Conservation (phyloP, 441 rosid genomes). For the Erodium texanum region DNA sequence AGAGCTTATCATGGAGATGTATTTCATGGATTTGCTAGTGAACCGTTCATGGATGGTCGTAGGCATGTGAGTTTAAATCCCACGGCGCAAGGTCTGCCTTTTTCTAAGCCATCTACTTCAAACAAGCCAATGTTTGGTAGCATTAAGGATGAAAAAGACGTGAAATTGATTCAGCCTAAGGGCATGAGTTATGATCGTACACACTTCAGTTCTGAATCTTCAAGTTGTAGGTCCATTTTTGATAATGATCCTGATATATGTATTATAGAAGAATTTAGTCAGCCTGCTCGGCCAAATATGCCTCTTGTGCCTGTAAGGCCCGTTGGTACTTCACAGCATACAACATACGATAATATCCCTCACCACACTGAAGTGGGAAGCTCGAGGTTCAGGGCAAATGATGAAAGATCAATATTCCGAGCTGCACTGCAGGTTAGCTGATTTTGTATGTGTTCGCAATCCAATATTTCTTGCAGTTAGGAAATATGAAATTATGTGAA, state of each 20-base stretch:
- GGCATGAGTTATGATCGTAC: conserved; percentile 32
- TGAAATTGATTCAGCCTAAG: conserved; percentile 27
- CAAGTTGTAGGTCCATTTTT: conserved; percentile 41
- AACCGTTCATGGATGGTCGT: conserved; percentile 16
- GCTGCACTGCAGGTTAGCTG: conserved; percentile 77
- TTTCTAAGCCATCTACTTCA: conserved; percentile 26
- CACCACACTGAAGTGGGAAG: conserved; percentile 33
- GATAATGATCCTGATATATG: conserved; percentile 72
- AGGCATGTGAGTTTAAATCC: conserved; percentile 22
- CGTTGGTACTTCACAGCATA: conserved; percentile 20
- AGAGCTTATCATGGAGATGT: conserved; percentile 23
- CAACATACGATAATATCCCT: conserved; percentile 22
- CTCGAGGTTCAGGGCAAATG: conserved; percentile 33
- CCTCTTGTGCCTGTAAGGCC: conserved; percentile 23
- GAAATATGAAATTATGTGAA: not conserved
- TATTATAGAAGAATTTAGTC: conserved; percentile 68
- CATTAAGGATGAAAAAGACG: conserved; percentile 28
- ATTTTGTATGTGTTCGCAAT: not conserved
- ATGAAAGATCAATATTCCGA: conserved; percentile 51
- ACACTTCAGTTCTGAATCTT: conserved; percentile 53
- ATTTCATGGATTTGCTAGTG: conserved; percentile 22
- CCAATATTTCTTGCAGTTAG: not conserved
- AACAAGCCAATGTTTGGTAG: conserved; percentile 26
- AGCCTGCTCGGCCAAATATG: conserved; percentile 32
- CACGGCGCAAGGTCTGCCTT: conserved; percentile 26